Percentiles rank a stretch among this genome's conserved stretches.
Evolutionary conservation across 768 basidiomycete genomes (phyloP).

Genomic region (Termitomyces sp.): DNA sequence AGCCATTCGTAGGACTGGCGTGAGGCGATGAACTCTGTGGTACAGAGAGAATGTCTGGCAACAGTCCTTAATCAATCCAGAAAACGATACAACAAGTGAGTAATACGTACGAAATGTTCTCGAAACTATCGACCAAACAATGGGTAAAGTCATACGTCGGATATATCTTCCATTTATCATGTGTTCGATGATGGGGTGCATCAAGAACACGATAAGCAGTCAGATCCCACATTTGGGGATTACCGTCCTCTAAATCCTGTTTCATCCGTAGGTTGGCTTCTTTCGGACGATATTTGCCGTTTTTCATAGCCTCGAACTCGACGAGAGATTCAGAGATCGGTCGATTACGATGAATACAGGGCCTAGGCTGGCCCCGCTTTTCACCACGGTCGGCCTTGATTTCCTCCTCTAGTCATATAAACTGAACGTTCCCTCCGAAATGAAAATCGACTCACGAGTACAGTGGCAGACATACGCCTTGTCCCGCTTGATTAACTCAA

Average conservation of each 20-base stretch:
- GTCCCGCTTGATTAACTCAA: constrained; percentile 83
- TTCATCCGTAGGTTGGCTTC: constrained; percentile 97
- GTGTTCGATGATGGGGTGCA: constrained; percentile 89
- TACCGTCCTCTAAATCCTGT: constrained; percentile 86
- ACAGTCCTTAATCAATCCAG: not conserved
- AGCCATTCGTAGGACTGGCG: constrained; percentile 99
- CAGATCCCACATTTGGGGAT: constrained; percentile 99
- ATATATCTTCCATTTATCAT: constrained; percentile 93
- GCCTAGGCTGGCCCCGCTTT: constrained; percentile 71
- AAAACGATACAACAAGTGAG: not conserved
- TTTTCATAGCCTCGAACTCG: constrained; percentile 91
- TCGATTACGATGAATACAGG: constrained; percentile 83
- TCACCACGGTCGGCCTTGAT: constrained; percentile 87
- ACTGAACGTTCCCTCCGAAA: not conserved
- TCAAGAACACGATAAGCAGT: constrained; percentile 93
- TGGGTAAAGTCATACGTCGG: constrained; percentile 99
- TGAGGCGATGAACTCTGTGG: constrained; percentile 91
- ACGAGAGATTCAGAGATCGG: constrained; percentile 81
- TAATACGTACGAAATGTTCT: constrained; percentile 90
- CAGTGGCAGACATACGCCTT: constrained; percentile 97
- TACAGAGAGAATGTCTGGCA: constrained; percentile 90
- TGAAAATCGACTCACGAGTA: constrained; percentile 58
- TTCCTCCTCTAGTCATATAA: constrained; percentile 67
- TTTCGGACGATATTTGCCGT: constrained; percentile 86
- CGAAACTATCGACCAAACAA: constrained; percentile 96